Conservation (phyloP, 192 early-diverging fungal genomes). For the Helicostylum pulchrum region DNA sequence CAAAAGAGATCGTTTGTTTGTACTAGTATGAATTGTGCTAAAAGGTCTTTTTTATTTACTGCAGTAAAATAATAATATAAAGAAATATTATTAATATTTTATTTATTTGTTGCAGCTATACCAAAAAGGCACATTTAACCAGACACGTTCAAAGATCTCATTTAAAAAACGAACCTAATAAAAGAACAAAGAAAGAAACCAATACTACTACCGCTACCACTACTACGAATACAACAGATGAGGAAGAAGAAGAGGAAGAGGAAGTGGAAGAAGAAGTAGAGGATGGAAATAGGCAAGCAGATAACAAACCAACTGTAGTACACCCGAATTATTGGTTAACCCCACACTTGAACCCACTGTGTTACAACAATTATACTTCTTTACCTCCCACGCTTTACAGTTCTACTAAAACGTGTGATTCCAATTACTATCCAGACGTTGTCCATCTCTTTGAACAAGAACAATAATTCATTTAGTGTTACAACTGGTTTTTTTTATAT, state of each 20-base stretch:
- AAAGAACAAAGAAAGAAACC: not conserved
- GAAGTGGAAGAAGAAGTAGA: not conserved
- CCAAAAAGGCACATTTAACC: not conserved
- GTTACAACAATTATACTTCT: not conserved
- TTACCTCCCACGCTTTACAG: not conserved
- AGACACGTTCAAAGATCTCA: not conserved
- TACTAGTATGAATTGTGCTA: not conserved
- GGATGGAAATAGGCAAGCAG: not conserved
- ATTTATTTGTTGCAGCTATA: not conserved
- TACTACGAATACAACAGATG: too few relatives aligned
- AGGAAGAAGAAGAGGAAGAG: not conserved
- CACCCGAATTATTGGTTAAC: conserved; percentile 3
- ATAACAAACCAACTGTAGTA: too few relatives aligned
- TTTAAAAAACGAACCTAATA: not conserved
- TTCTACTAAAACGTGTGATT: not conserved
- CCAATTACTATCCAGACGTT: not conserved
- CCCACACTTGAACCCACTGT: not conserved
- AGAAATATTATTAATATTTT: not conserved
- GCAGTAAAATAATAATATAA: not conserved
- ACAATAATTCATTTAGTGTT: too few relatives aligned
- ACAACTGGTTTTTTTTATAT: too few relatives aligned
- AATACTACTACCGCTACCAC: not conserved
- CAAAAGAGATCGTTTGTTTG: not conserved
- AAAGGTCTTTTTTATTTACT: not conserved
- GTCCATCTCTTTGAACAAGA: too few relatives aligned